phyloP scores from a whole-genome alignment of 208 protist species.

The Acanthamoeba rhysodes region DNA sequence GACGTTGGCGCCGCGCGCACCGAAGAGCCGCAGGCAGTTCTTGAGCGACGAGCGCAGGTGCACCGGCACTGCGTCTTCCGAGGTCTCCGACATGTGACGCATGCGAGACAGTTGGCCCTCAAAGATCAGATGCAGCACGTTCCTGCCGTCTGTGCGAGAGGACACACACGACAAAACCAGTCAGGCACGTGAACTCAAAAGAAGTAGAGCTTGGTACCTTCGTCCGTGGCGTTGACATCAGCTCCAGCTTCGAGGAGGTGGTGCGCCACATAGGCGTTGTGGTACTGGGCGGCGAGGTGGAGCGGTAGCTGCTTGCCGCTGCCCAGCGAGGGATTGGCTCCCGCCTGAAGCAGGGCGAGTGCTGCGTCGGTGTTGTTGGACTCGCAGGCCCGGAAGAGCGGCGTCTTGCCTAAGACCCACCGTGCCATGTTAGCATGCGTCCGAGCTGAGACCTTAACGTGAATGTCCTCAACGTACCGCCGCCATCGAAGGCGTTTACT shows the following conservation, averaged over 20 bases:
- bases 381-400: constrained; percentile 6
- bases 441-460: background rate
- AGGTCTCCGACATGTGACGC: background rate
- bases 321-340: constrained; percentile 3
- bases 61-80: background rate
- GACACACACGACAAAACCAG: background rate
- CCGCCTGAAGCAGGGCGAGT: background rate
- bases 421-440: too few relatives aligned
- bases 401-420: background rate
- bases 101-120: background rate
- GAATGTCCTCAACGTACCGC: background rate
- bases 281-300: background rate
- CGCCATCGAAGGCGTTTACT: background rate
- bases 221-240: constrained; percentile 21
- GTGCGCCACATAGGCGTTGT: background rate
- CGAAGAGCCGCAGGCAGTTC: constrained; percentile 39
- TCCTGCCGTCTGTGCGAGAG: background rate
- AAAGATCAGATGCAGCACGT: constrained; percentile 1
- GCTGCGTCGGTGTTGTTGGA: background rate
- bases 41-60: constrained; percentile 33
- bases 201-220: background rate
- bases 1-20: background rate
- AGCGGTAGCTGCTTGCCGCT: background rate
- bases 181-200: background rate
- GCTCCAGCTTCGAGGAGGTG: constrained; percentile 10